Percentiles rank a stretch among this genome's conserved stretches.
Evolutionary conservation across 2,329 filamentous ascomycete species (phyloP).

Genomic region (Scolecobasidium constrictum): DNA sequence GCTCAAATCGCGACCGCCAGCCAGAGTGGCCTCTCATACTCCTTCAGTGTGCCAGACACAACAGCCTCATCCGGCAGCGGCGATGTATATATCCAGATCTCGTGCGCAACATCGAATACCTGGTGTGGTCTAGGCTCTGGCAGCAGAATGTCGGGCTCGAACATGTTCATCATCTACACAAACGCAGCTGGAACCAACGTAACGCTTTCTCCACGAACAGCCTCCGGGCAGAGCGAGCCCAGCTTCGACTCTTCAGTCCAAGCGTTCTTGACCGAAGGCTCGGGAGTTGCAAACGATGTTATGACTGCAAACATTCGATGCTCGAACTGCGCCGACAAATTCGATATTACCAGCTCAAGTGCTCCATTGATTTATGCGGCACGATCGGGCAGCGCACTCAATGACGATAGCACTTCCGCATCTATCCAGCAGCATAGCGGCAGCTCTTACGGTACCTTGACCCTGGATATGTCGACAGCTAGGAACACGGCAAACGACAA

Average conservation of each 20-base stretch:
- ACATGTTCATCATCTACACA: constrained; percentile 51
- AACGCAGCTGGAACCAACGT: constrained; percentile 41
- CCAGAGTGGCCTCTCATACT: constrained; percentile 30
- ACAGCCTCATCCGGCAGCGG: constrained; percentile 41
- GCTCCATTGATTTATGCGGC: constrained; percentile 43
- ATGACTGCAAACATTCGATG: constrained; percentile 49
- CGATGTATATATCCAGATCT: constrained; percentile 48
- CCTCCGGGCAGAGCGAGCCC: constrained; percentile 34
- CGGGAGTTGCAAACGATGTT: constrained; percentile 38
- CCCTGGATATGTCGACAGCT: constrained; percentile 37
- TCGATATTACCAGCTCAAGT: constrained; percentile 33
- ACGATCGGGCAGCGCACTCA: constrained; percentile 34
- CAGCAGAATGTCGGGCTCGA: constrained; percentile 39
- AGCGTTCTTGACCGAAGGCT: constrained; percentile 41
- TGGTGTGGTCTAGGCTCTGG: constrained; percentile 50
- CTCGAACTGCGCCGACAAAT: constrained; percentile 31
- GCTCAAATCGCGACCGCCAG: constrained; percentile 8
- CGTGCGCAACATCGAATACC: constrained; percentile 39
- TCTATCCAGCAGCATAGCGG: constrained; percentile 36
- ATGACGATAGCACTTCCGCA: constrained; percentile 33
- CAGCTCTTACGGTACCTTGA: constrained; percentile 27
- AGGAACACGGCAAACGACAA: constrained; percentile 33
- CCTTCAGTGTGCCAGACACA: constrained; percentile 42
- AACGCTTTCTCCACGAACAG: constrained; percentile 43
- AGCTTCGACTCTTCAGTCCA: constrained; percentile 29